Evolutionary conservation across 169 alveolate species (phyloP), one percentile per base, ranked within the genome.

Genomic region (Amoebophrya sp.): DNA sequence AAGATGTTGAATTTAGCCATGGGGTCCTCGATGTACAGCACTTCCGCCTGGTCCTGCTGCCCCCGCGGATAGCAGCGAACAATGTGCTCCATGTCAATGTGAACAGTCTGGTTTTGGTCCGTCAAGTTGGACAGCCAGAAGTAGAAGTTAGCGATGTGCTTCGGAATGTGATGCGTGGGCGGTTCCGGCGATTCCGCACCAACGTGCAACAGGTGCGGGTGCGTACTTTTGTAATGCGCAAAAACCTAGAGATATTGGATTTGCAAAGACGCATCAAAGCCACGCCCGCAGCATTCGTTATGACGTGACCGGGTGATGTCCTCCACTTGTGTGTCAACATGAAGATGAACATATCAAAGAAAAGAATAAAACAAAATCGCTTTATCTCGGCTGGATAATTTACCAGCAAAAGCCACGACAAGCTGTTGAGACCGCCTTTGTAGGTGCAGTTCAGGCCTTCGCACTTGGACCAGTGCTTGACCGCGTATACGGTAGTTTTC

Each of bases 341-440:
- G n/a, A n/a, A n/a, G n/a, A n/a, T n/a, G n/a, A n/a, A n/a, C 32
- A 66, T 2, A 66, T n/a, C 1, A 12, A 66, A 25, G 32, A 66
- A 7, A 66, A 66, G 35, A n/a, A 66, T 25, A 66, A n/a, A 25
- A 66, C 29, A 47, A 47, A 47, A 47, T 47, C 29, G 7, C 66
- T 12, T 47, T 18, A 47, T 47, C 18, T 18, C 7, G 7, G 32
- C 29, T 66, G 7, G 18, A 25, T 12, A 25, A 12, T 7, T 25
- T 66, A 66, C 83, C 83, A 66, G 83, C 10, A 66, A 25, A 18
- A 66, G 83, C 83, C 83, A 66, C 83, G 83, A 66, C 83, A 66
- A 25, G 32, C 32, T 7, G 83, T 66, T 66, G 83, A 66, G 83
- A 2, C 83, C 83, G 0, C 83, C 83, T 25, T 66, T 66, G 83